These are phyloP conservation scores for Triadica sebifera DNA, from an alignment of 345 rosid genomes.

Conservation along the genomic window DNA sequence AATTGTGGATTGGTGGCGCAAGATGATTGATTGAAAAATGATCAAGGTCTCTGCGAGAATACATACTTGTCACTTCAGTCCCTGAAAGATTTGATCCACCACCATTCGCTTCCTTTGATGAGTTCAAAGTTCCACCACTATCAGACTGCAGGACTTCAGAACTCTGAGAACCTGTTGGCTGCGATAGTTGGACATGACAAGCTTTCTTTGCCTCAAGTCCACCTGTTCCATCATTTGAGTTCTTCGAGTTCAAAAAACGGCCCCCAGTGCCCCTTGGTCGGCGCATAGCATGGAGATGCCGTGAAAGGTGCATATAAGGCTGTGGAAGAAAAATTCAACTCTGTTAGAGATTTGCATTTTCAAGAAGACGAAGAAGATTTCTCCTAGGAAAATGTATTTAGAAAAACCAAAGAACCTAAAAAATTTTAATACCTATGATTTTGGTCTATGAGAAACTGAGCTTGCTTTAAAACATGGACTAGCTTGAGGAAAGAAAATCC, in stretches of 20 bases:
- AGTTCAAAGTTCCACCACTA: slow-evolving; percentile 60
- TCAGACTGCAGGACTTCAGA: slow-evolving; percentile 81
- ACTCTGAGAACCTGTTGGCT: slow-evolving; percentile 63
- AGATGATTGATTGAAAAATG: slow-evolving; percentile 37
- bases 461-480: too few relatives aligned
- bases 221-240: slow-evolving; percentile 22
- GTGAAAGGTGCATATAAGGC: slow-evolving; percentile 90
- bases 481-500: too few relatives aligned
- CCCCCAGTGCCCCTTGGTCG: slow-evolving; percentile 97
- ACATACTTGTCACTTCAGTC: slow-evolving; percentile 80
- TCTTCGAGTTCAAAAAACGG: slow-evolving; percentile 80
- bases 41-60: slow-evolving; percentile 36
- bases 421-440: background rate
- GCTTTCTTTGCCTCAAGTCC: slow-evolving; percentile 38
- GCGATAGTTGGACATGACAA: slow-evolving; percentile 20
- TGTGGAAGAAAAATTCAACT: slow-evolving; percentile 33
- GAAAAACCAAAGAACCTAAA: background rate
- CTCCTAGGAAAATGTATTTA: background rate
- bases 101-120: slow-evolving; percentile 51
- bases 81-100: slow-evolving; percentile 47
- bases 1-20: slow-evolving; percentile 37
- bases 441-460: too few relatives aligned
- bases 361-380: slow-evolving; percentile 6
- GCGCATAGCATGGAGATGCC: slow-evolving; percentile 95
- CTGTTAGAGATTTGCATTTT: background rate